These are phyloP conservation scores for Umbelopsis vinacea DNA, from an alignment of 192 early-diverging fungal genomes.

Conservation along the genomic window DNA sequence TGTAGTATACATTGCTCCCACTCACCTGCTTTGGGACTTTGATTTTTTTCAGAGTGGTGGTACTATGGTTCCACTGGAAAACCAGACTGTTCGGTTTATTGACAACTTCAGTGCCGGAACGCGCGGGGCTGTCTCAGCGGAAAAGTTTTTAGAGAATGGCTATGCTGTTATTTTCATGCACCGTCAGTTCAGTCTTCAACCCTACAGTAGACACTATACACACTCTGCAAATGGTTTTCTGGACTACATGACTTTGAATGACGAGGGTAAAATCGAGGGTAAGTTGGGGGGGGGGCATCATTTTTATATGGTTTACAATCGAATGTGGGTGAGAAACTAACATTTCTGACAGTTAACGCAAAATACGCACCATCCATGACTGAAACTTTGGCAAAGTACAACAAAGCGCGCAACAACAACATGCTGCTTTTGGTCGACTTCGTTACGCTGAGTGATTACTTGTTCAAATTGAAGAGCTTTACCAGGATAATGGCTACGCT, in stretches of 20 bases:
- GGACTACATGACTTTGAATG: conserved; percentile 75
- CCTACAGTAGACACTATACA: conserved; percentile 90
- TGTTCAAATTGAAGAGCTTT: conserved; percentile 84
- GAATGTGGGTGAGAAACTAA: background rate
- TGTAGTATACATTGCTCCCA: background rate
- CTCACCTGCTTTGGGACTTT: background rate
- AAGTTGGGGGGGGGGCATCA: background rate
- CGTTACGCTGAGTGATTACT: conserved; percentile 90
- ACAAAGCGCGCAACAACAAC: conserved; percentile 58
- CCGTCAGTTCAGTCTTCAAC: conserved; percentile 91
- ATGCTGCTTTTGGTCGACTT: conserved; percentile 84
- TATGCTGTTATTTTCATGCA: conserved; percentile 98
- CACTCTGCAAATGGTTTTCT: conserved; percentile 78
- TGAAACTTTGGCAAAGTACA: conserved; percentile 49
- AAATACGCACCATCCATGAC: conserved; percentile 73
- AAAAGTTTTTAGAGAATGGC: conserved; percentile 84
- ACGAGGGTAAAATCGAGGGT: conserved; percentile 66
- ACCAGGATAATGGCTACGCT: conserved; percentile 70
- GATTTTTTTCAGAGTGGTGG: conserved; percentile 73
- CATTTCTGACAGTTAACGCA: conserved; percentile 56
- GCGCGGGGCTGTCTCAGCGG: conserved; percentile 94
- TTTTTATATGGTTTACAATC: background rate
- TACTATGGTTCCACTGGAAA: conserved; percentile 94
- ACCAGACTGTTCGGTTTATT: conserved; percentile 96
- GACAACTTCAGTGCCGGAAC: conserved; percentile 99